phyloP scores from a whole-genome alignment of 495 filamentous ascomycete species.

The Rhypophila decipiens region DNA sequence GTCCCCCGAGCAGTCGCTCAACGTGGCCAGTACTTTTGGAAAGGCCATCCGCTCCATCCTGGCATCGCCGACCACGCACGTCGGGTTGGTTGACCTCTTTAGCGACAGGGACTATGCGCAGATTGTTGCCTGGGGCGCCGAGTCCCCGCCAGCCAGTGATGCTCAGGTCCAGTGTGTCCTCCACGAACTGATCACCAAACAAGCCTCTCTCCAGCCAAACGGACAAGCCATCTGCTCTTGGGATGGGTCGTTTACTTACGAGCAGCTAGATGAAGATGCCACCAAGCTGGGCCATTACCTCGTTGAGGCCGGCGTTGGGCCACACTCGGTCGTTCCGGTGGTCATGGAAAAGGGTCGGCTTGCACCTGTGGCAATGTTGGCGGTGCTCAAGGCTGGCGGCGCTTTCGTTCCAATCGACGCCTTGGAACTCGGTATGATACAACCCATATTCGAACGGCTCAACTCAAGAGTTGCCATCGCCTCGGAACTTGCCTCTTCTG shows the following conservation, averaged over 20 bases:
- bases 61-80: constrained; percentile 22
- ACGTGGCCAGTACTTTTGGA: constrained; percentile 35
- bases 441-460: constrained; percentile 34
- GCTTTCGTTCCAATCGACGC: constrained; percentile 39
- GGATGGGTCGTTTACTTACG: constrained; percentile 40
- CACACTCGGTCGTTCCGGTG: constrained; percentile 38
- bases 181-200: constrained; percentile 29
- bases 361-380: constrained; percentile 41
- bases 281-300: constrained; percentile 35
- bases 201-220: constrained; percentile 26
- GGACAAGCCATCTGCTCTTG: constrained; percentile 39
- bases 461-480: constrained; percentile 33
- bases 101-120: constrained; percentile 37
- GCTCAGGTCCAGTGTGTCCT: constrained; percentile 21
- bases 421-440: constrained; percentile 32
- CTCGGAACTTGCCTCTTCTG: constrained; percentile 28
- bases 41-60: constrained; percentile 38
- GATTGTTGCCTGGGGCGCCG: constrained; percentile 33
- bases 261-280: constrained; percentile 30
- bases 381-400: constrained; percentile 40
- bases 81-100: constrained; percentile 38
- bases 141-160: constrained; percentile 13
- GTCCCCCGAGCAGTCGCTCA: constrained; percentile 31
- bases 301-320: constrained; percentile 34
- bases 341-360: constrained; percentile 40